A percentile compares a stretch with the other conserved stretches of the same genome.
Conservation (phyloP, 805 yeast genomes). For the Suhomyces vadensis region DNA sequence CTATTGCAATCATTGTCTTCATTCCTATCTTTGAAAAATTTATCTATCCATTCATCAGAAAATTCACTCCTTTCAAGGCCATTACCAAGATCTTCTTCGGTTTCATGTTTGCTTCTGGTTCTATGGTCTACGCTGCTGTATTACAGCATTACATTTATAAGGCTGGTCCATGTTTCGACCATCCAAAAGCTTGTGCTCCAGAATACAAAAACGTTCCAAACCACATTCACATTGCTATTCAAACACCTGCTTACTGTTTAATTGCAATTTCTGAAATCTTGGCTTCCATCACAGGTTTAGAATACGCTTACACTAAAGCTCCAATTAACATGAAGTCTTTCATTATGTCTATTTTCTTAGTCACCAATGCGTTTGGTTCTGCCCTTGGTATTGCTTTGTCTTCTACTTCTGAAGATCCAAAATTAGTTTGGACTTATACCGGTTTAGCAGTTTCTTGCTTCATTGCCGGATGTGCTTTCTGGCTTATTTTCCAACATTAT, state of each 20-base stretch:
- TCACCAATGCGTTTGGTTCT: conserved; percentile 76
- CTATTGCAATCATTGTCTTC: conserved; percentile 72
- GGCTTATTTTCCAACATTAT: conserved; percentile 56
- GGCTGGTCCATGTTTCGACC: conserved; percentile 72
- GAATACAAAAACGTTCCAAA: conserved; percentile 46
- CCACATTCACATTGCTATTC: conserved; percentile 66
- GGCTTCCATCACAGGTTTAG: conserved; percentile 79
- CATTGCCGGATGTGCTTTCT: conserved; percentile 61
- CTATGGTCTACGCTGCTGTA: conserved; percentile 78
- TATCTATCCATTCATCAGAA: conserved; percentile 49
- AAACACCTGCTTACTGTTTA: conserved; percentile 69
- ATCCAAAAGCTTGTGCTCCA: conserved; percentile 56
- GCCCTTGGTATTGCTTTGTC: conserved; percentile 75
- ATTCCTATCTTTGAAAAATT: conserved; percentile 68
- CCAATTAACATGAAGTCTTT: conserved; percentile 68
- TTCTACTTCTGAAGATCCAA: conserved; percentile 66
- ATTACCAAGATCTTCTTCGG: conserved; percentile 72
- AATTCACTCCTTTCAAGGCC: conserved; percentile 59
- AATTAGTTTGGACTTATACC: conserved; percentile 66
- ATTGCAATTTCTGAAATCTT: conserved; percentile 76
- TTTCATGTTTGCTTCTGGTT: conserved; percentile 59
- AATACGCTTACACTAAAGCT: conserved; percentile 82
- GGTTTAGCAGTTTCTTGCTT: conserved; percentile 62
- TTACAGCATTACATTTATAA: conserved; percentile 68
- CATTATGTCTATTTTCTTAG: conserved; percentile 63